A percentile compares a stretch with the other conserved stretches of the same genome.
These are phyloP conservation scores for Camelina hispida DNA, from an alignment of 345 rosid genomes.

Conservation along the genomic window DNA sequence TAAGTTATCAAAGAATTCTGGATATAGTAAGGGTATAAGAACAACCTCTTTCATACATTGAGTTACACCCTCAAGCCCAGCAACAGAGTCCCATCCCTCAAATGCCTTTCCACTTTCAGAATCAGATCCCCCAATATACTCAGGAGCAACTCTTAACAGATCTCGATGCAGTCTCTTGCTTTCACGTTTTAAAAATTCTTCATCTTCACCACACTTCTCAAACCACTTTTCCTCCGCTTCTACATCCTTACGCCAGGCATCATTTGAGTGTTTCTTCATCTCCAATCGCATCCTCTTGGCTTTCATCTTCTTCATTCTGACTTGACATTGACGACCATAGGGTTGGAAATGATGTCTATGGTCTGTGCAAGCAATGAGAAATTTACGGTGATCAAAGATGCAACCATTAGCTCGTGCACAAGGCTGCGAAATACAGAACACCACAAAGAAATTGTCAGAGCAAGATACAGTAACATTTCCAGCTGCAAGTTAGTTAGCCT, in stretches of 20 bases:
- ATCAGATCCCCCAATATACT: conserved; percentile 83
- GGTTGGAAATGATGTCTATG: conserved; percentile 91
- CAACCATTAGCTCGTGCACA: conserved; percentile 96
- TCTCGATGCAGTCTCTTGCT: conserved; percentile 94
- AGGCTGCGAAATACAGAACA: conserved; percentile 67
- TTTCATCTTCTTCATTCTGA: conserved; percentile 74
- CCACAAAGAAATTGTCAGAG: conserved; percentile 39
- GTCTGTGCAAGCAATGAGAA: conserved; percentile 97
- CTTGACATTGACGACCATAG: conserved; percentile 59
- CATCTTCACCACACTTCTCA: conserved; percentile 99
- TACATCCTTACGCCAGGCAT: conserved; percentile 87
- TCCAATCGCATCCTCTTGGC: conserved; percentile 81
- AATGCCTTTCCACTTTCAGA: conserved; percentile 59
- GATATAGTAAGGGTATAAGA: conserved; percentile 89
- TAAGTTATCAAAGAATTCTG: conserved; percentile 87
- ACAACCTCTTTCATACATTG: conserved; percentile 97
- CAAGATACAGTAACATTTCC: conserved; percentile 18
- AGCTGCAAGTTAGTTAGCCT: conserved; percentile 26
- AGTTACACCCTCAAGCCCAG: conserved; percentile 94
- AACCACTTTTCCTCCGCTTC: conserved; percentile 99
- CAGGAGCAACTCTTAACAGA: conserved; percentile 93
- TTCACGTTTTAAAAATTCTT: conserved; percentile 96
- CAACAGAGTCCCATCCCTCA: conserved; percentile 99
- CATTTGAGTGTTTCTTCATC: conserved; percentile 78
- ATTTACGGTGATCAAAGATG: conserved; percentile 96